A percentile compares a stretch with the other conserved stretches of the same genome.
phyloP scores from a whole-genome alignment of 768 basidiomycete genomes.

The Lactarius vividus region DNA sequence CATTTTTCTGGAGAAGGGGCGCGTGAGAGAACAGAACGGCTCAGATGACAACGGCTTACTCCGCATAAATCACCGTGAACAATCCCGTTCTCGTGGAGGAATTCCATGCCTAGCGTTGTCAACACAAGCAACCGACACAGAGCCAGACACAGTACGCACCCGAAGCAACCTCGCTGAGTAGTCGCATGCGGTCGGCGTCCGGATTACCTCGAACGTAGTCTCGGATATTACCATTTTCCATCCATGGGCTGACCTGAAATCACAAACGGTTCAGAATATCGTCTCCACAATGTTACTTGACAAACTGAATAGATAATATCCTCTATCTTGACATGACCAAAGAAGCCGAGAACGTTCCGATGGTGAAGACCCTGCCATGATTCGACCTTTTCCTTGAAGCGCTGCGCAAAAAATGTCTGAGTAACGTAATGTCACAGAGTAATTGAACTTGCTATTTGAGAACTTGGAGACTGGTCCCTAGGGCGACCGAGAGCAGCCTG shows the following conservation, averaged over 20 bases:
- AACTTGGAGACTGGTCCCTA: constrained; percentile 13
- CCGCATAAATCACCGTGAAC: constrained; percentile 30
- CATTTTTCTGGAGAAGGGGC: constrained; percentile 38
- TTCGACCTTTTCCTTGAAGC: constrained; percentile 43
- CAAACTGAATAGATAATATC: constrained; percentile 25
- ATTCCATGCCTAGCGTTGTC: constrained; percentile 21
- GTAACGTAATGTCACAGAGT: not conserved
- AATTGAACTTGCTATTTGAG: constrained; percentile 12
- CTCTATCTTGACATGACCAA: constrained; percentile 40
- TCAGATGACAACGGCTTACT: constrained; percentile 17
- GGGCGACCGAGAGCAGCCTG: constrained; percentile 18
- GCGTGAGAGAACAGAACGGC: not conserved
- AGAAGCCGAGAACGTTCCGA: constrained; percentile 39
- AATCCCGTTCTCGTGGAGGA: constrained; percentile 23
- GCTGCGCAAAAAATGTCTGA: constrained; percentile 31
- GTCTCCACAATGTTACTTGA: not conserved
- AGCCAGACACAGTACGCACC: constrained; percentile 31
- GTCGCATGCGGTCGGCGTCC: constrained; percentile 36
- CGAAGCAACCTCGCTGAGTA: constrained; percentile 41
- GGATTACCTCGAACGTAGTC: constrained; percentile 37
- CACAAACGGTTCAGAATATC: not conserved
- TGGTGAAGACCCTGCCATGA: constrained; percentile 45
- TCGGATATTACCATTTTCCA: constrained; percentile 43
- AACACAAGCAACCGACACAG: constrained; percentile 12
- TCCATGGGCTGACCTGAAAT: constrained; percentile 45